Evolutionary conservation across 176 grass and related monocot species (phyloP), one percentile per base, ranked within the genome.

Genomic region (Eleusine indica): DNA sequence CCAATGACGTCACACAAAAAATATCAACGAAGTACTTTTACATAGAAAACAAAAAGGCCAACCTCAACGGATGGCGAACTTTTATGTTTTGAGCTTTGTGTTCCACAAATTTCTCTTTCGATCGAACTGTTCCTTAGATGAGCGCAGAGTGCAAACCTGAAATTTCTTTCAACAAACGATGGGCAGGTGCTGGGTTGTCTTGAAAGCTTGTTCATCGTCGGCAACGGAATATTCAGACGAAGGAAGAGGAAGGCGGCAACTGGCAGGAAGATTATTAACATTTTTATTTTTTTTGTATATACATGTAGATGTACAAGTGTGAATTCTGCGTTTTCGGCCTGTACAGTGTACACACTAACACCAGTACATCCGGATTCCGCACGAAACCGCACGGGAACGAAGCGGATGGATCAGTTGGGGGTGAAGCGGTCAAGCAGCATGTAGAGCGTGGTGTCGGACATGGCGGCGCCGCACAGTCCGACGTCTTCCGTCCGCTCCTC

Each of bases 351-450:
- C 25, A 25, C 25, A 25, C 25, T 25, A 25, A 25, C 25, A 25
- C 25, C 25, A 25, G 25, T 25, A 29, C 9, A 13, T 29, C 60
- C 9, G 9, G 49, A 52, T 52, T 17, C 14, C 14, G 14, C 9
- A 0, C 22, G n/a, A 1, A 10, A 13, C 13, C 4, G 44, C 44
- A 47, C 44, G 2, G 44, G 11, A 8, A 47, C 44, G 11, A 47
- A 8, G 9, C 44, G 9, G 6, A 9, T 11, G 9, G 44, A 17
- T 90, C 70, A 94, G 78, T 32, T 87, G 35, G 92, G 92, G 19
- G 90, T 13, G 77, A 92, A 95, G 12, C 88, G 85, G 89, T 95
- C 90, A 66, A 95, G 80, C 65, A 95, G 81, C 60, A 92, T 0
- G 85, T 41, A 90, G 52, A 95, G 18, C 22, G 90, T 92, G 14